Percentiles rank a stretch among this genome's conserved stretches.
phyloP scores from a whole-genome alignment of 768 basidiomycete genomes.

The Leccinum incarnatum region DNA sequence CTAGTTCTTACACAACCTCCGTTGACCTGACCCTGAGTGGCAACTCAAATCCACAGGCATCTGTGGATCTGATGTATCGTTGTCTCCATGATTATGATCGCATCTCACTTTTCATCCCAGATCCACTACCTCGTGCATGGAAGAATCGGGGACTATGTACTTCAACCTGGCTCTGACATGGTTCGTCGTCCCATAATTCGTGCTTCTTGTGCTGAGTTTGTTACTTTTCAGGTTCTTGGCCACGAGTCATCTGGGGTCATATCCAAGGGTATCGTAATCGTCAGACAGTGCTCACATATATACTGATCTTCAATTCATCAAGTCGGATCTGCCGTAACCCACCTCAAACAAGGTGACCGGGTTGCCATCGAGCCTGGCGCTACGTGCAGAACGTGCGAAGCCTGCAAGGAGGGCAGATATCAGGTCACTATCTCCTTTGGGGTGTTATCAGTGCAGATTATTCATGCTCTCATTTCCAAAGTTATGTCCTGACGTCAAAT shows the following conservation, averaged over 20 bases:
- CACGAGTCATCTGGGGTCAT: constrained; percentile 90
- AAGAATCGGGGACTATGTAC: constrained; percentile 75
- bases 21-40: constrained; percentile 9
- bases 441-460: not conserved
- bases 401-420: constrained; percentile 82
- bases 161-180: constrained; percentile 66
- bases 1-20: constrained; percentile 1
- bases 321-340: constrained; percentile 77
- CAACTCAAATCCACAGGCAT: constrained; percentile 53
- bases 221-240: constrained; percentile 70
- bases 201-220: not conserved
- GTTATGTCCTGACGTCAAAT: constrained; percentile 84
- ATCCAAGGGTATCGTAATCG: constrained; percentile 47
- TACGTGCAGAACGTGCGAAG: constrained; percentile 79
- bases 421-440: constrained; percentile 46
- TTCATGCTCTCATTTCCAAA: constrained; percentile 26
- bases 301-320: not conserved
- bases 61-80: constrained; percentile 76
- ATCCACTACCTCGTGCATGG: constrained; percentile 81
- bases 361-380: constrained; percentile 93
- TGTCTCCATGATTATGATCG: not conserved
- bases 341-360: constrained; percentile 77
- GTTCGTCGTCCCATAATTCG: constrained; percentile 34
- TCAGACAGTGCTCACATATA: not conserved
- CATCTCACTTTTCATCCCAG: constrained; percentile 34